Conservation (phyloP, 495 filamentous ascomycete genomes). For the Penicillium salamii region DNA sequence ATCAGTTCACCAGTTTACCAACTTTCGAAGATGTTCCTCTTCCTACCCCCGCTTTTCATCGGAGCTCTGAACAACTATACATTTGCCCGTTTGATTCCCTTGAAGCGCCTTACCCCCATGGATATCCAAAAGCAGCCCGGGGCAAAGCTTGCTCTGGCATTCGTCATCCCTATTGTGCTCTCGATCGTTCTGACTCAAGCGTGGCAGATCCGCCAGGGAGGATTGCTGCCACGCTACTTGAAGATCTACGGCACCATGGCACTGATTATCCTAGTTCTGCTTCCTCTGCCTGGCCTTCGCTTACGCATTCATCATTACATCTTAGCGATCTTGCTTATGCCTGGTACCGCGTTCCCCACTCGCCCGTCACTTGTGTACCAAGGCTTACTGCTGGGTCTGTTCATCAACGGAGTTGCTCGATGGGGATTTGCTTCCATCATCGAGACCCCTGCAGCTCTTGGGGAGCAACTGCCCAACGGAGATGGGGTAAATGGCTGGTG, state of each 20-base stretch:
- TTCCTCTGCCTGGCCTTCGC: constrained; percentile 74
- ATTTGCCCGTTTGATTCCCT: constrained; percentile 73
- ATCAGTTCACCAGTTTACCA: constrained; percentile 58
- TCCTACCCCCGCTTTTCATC: constrained; percentile 72
- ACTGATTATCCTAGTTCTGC: constrained; percentile 57
- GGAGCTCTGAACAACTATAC: constrained; percentile 82
- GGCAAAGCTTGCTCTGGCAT: constrained; percentile 64
- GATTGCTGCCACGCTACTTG: constrained; percentile 64
- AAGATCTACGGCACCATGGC: constrained; percentile 67
- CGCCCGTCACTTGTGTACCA: constrained; percentile 77
- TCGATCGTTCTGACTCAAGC: constrained; percentile 64
- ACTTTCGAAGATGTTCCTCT: constrained; percentile 70
- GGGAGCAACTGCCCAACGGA: constrained; percentile 35
- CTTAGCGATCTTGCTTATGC: constrained; percentile 77
- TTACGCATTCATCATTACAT: constrained; percentile 96
- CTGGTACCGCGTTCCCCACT: constrained; percentile 80
- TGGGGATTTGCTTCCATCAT: constrained; percentile 92
- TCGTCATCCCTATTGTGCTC: constrained; percentile 62
- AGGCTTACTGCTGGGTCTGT: constrained; percentile 83
- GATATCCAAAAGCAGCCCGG: constrained; percentile 77
- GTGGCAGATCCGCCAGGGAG: constrained; percentile 72
- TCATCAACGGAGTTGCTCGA: constrained; percentile 86
- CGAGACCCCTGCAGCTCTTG: constrained; percentile 72
- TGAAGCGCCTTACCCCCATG: constrained; percentile 70
- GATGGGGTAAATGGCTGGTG: constrained; percentile 49